phyloP scores from a whole-genome alignment of 1,284 basidiomycete genomes.

The Termitomyces sp. region DNA sequence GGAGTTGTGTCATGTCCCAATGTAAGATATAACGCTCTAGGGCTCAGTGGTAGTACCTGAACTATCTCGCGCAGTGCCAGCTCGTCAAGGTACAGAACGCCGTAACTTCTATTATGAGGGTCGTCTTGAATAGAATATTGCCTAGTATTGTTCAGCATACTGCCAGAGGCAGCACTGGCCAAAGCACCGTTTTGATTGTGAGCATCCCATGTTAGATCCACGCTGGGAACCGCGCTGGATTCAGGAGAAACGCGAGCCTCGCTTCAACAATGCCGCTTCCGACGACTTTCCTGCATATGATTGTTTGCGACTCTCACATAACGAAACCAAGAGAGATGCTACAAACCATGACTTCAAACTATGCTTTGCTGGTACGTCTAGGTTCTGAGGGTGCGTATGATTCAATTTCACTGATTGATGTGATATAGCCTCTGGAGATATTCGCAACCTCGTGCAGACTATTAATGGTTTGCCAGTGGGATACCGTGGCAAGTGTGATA shows the following conservation, averaged over 20 bases:
- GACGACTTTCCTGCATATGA: conserved; percentile 22
- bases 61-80: background rate
- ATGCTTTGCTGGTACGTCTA: conserved; percentile 7
- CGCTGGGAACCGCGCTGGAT: conserved; percentile 29
- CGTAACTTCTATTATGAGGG: too few relatives aligned
- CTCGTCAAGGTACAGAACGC: conserved; percentile 8
- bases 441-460: conserved; percentile 31
- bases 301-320: conserved; percentile 14
- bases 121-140: background rate
- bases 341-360: conserved; percentile 8
- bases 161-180: conserved; percentile 29
- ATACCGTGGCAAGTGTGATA: conserved; percentile 29
- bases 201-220: conserved; percentile 20
- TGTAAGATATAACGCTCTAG: conserved; percentile 12
- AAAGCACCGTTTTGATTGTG: conserved; percentile 26
- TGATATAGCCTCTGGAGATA: conserved; percentile 28
- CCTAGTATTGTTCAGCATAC: conserved; percentile 27
- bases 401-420: background rate
- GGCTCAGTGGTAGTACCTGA: background rate
- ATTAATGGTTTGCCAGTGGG: conserved; percentile 32
- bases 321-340: conserved; percentile 13
- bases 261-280: conserved; percentile 16
- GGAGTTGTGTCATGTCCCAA: conserved; percentile 24
- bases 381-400: background rate
- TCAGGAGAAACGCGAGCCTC: conserved; percentile 19